A percentile compares a stretch with the other conserved stretches of the same genome.
Conservation (phyloP, 2,329 filamentous ascomycete genomes). For the Neurospora sp. region DNA sequence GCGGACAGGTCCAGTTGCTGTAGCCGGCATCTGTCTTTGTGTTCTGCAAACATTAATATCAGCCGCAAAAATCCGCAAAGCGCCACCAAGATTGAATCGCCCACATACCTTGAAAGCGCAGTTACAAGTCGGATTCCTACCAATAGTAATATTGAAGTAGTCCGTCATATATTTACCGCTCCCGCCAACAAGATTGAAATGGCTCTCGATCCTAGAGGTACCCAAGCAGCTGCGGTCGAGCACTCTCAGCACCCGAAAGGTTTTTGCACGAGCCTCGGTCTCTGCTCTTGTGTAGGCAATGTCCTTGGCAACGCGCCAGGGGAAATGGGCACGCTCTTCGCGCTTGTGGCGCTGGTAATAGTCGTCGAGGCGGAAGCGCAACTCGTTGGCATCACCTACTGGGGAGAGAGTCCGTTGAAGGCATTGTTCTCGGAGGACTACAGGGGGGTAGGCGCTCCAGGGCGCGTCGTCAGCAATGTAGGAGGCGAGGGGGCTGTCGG, state of each 20-base stretch:
- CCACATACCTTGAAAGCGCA: background rate
- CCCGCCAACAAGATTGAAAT: background rate
- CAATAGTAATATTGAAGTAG: background rate
- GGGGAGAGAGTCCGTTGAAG: background rate
- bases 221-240: background rate
- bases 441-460: background rate
- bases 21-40: background rate
- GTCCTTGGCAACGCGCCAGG: background rate
- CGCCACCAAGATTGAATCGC: background rate
- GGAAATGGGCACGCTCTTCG: background rate
- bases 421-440: background rate
- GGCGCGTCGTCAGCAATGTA: background rate
- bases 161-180: background rate
- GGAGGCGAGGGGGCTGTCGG: background rate
- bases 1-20: background rate
- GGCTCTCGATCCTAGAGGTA: background rate
- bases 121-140: background rate
- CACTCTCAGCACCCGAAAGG: background rate
- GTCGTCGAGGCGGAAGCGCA: background rate
- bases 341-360: background rate
- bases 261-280: background rate
- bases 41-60: background rate
- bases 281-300: background rate
- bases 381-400: background rate
- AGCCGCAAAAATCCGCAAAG: background rate